phyloP scores from a whole-genome alignment of 1,284 basidiomycete genomes.

The Ceratorhiza oryzae-sativae region DNA sequence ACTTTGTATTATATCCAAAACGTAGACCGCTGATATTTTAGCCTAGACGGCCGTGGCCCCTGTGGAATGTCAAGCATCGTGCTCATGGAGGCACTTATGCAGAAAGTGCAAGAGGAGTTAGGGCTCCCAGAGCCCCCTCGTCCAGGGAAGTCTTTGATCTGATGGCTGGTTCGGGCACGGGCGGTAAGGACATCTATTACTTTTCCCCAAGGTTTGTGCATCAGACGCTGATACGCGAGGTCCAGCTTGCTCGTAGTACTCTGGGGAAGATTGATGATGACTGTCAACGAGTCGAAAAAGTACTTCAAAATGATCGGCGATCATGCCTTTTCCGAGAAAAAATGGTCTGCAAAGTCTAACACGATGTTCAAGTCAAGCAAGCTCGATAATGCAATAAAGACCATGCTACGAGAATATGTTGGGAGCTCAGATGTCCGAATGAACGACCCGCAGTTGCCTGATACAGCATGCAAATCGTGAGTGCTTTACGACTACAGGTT shows the following conservation, averaged over 20 bases:
- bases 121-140: not conserved
- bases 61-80: constrained; percentile 24
- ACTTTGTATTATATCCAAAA: too few relatives aligned
- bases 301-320: constrained; percentile 45
- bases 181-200: too few relatives aligned
- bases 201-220: too few relatives aligned
- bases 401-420: not conserved
- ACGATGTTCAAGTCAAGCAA: not conserved
- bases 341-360: not conserved
- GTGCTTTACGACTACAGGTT: too few relatives aligned
- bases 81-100: constrained; percentile 33
- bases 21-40: not conserved
- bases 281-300: constrained; percentile 48
- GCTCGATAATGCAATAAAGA: not conserved
- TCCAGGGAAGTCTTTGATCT: constrained; percentile 50
- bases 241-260: constrained; percentile 49
- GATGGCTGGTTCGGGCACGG: constrained; percentile 50
- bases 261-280: constrained; percentile 49
- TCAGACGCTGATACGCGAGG: not conserved
- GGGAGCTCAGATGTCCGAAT: not conserved
- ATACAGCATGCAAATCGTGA: not conserved
- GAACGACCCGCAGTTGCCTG: not conserved
- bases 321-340: constrained; percentile 3
- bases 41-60: constrained; percentile 35
- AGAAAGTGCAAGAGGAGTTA: not conserved